Base-by-base conservation (phyloP, 805 yeast species). In the Wickerhamiella spandovensis region DNA sequence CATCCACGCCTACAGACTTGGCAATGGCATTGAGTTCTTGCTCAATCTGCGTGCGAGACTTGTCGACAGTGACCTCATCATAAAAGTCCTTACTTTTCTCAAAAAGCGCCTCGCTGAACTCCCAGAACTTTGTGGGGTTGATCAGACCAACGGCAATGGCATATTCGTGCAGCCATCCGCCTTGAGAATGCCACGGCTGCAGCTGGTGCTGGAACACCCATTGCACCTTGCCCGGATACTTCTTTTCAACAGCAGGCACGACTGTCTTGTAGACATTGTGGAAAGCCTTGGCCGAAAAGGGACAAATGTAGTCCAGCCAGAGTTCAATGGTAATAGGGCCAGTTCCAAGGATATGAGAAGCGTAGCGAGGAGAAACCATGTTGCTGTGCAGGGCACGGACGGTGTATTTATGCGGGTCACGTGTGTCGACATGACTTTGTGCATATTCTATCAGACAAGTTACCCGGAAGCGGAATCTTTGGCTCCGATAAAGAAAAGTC, bases 111-210 rank as follows among this genome's bases (percentile, higher is more conserved):
- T 68, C 64, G 10, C 82, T 74, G 45, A 79, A 76, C 38, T 75
- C 68, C 74, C 86, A 75, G 62, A 82, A 78, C 54, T 68, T 64
- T 1, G 61, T 64, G 0, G 84, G 82, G 15, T 67, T 70, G 46
- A 74, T 68, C 45, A 54, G 58, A n/a, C 83, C 84, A 28, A 81
- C 79, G 0, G 81, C 88, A 23, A 87, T 64, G 0, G 83, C 73
- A 42, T 83, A 82, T 61, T 87, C 95, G 62, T 82, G 82, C 39
- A 79, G 69, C 37, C 77, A 65, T 5, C 77, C 74, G 1, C 90
- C 81, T 50, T 79, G 77, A 43, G 89, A 81, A 63, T 87, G 95
- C 95, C 95, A 87, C 56, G 94, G 92, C 68, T 87, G 95, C n/a
- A 83, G 72, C 41, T 81, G 87, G 60, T 84, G 82, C 54, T 79